Evolutionary conservation across 176 grass and related monocot genomes (phyloP).

Genomic region (Musa schizocarpa): DNA sequence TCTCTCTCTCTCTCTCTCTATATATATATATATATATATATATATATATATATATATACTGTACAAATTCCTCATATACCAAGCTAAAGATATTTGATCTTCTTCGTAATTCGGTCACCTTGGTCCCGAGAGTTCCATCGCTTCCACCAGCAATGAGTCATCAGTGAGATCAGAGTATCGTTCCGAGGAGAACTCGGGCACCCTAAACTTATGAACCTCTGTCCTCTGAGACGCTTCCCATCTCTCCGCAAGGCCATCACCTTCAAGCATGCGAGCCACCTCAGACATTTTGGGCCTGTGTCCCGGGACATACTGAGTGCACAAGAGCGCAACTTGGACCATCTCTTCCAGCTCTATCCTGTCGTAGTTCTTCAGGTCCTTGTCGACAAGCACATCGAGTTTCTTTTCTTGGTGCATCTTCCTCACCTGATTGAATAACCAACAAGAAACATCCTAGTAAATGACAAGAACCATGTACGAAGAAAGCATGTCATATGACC

Average conservation of each 20-base stretch:
- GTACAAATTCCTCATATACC: neutral
- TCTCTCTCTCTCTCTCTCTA: too few relatives aligned
- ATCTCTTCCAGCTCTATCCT: conserved; percentile 88
- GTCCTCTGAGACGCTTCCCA: conserved; percentile 82
- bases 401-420: conserved; percentile 97
- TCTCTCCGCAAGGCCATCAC: conserved; percentile 78
- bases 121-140: conserved; percentile 84
- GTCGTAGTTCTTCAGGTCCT: conserved; percentile 50
- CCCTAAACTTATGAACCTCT: conserved; percentile 49
- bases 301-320: conserved; percentile 76
- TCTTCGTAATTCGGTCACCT: conserved; percentile 27
- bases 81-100: neutral
- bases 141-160: conserved; percentile 80
- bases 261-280: conserved; percentile 90
- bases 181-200: conserved; percentile 51
- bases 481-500: too few relatives aligned
- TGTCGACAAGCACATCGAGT: conserved; percentile 67
- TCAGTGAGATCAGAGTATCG: conserved; percentile 76
- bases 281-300: conserved; percentile 87
- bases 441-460: neutral
- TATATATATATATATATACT: neutral
- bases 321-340: conserved; percentile 85
- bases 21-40: too few relatives aligned
- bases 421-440: conserved; percentile 54
- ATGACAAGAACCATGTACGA: neutral